phyloP scores from a whole-genome alignment of 2,329 filamentous ascomycete species.

The Claviceps capensis region DNA sequence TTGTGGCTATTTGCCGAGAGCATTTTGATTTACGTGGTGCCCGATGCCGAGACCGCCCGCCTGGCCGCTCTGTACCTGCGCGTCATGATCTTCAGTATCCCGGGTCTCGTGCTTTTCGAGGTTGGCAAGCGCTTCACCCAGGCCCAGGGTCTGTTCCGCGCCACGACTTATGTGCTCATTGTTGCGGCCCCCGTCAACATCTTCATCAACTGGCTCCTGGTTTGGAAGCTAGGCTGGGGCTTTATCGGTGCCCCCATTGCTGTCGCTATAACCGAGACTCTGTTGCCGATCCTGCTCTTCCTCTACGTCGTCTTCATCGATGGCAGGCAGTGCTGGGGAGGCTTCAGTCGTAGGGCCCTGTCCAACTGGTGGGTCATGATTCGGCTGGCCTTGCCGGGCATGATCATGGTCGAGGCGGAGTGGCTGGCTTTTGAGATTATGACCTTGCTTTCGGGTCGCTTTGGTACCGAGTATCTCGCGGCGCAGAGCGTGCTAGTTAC shows the following conservation, averaged over 20 bases:
- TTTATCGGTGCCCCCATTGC: slow-evolving; percentile 75
- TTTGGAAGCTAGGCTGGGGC: slow-evolving; percentile 55
- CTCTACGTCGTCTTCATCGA: slow-evolving; percentile 63
- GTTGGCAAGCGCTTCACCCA: slow-evolving; percentile 69
- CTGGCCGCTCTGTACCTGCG: slow-evolving; percentile 62
- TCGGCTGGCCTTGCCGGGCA: slow-evolving; percentile 70
- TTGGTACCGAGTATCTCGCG: slow-evolving; percentile 67
- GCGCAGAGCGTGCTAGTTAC: slow-evolving; percentile 79
- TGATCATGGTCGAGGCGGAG: slow-evolving; percentile 90
- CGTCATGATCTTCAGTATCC: slow-evolving; percentile 58
- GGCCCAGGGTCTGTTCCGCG: slow-evolving; percentile 68
- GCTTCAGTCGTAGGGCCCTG: slow-evolving; percentile 57
- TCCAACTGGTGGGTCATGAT: slow-evolving; percentile 74
- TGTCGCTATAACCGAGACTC: slow-evolving; percentile 62
- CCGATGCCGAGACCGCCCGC: slow-evolving; percentile 44
- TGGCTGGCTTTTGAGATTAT: slow-evolving; percentile 87
- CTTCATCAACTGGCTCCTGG: slow-evolving; percentile 64
- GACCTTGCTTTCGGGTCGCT: slow-evolving; percentile 67
- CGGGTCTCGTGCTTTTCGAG: slow-evolving; percentile 66
- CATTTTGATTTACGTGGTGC: slow-evolving; percentile 39
- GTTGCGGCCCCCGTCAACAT: slow-evolving; percentile 66
- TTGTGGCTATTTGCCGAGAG: slow-evolving; percentile 57
- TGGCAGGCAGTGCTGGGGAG: slow-evolving; percentile 72
- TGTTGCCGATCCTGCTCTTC: slow-evolving; percentile 65
- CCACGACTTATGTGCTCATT: slow-evolving; percentile 63